phyloP scores from a whole-genome alignment of 805 yeast species.

The Starmerella geochares region DNA sequence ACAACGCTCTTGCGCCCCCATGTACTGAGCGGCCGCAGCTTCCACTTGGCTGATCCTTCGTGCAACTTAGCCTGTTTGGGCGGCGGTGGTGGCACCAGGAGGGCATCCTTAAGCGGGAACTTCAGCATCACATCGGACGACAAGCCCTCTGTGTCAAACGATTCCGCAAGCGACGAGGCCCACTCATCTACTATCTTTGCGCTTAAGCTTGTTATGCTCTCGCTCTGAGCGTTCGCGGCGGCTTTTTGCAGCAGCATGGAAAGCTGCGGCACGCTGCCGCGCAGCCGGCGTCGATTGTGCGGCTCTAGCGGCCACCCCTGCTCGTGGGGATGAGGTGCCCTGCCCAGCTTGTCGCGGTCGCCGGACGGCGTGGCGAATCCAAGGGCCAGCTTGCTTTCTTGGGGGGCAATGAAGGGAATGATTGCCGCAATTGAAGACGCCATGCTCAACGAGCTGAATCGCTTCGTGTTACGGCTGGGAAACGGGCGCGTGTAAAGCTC shows the following conservation, averaged over 20 bases:
- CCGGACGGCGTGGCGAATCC: not conserved
- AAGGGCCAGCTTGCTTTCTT: not conserved
- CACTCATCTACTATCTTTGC: constrained; percentile 12
- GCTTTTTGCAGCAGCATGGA: constrained; percentile 16
- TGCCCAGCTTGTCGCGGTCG: not conserved
- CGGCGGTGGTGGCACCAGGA: not conserved
- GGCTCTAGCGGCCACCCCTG: not conserved
- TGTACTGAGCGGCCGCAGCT: not conserved
- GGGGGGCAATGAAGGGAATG: constrained; percentile 15
- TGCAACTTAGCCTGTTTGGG: not conserved
- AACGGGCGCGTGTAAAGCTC: not conserved
- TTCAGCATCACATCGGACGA: not conserved
- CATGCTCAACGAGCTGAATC: constrained; percentile 20
- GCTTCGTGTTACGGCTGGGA: constrained; percentile 8
- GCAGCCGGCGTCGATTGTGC: not conserved
- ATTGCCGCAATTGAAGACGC: constrained; percentile 23
- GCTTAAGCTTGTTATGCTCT: not conserved
- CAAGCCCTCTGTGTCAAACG: constrained; percentile 6
- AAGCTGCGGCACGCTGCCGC: constrained; percentile 8
- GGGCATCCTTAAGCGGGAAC: not conserved
- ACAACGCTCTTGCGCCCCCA: not conserved
- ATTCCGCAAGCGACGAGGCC: constrained; percentile 9
- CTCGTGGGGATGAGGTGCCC: not conserved
- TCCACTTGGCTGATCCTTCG: not conserved
- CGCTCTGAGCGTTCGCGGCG: not conserved